Evolutionary conservation across 345 rosid genomes (phyloP).

Genomic region (Salix arbutifolia): DNA sequence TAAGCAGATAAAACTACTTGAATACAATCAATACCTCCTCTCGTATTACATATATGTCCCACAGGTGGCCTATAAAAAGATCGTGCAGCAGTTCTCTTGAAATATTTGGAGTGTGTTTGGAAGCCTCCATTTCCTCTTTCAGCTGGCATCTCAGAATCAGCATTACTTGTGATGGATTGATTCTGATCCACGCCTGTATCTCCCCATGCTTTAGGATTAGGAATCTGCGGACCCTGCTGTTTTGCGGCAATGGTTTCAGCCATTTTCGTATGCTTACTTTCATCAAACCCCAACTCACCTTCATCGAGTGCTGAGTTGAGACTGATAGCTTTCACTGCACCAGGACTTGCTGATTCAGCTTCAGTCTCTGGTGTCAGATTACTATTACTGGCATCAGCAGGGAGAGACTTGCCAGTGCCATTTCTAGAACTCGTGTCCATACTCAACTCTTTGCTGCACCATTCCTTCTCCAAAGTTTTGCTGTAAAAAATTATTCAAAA

Average conservation of each 20-base stretch:
- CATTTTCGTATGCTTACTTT: slow-evolving; percentile 31
- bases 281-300: too few relatives aligned
- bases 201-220: slow-evolving; percentile 19
- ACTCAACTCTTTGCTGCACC: not conserved
- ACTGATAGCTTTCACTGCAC: slow-evolving; percentile 22
- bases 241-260: slow-evolving; percentile 37
- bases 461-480: not conserved
- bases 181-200: slow-evolving; percentile 31
- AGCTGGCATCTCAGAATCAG: slow-evolving; percentile 35
- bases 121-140: slow-evolving; percentile 42
- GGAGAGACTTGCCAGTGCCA: slow-evolving; percentile 20
- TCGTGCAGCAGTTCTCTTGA: slow-evolving; percentile 33
- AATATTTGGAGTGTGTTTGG: slow-evolving; percentile 26
- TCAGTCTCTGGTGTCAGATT: slow-evolving; percentile 31
- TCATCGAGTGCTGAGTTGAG: slow-evolving; percentile 40
- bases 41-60: slow-evolving; percentile 54
- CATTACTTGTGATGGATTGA: slow-evolving; percentile 19
- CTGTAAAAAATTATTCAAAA: not conserved
- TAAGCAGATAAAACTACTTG: slow-evolving; percentile 24
- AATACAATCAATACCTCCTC: slow-evolving; percentile 21
- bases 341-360: slow-evolving; percentile 37
- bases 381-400: slow-evolving; percentile 2
- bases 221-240: slow-evolving; percentile 3
- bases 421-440: slow-evolving; percentile 44
- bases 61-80: slow-evolving; percentile 40